Percentiles rank a stretch among this genome's conserved stretches.
phyloP scores from a whole-genome alignment of 129 eudicot species.

The Oenanthe sinensis region DNA sequence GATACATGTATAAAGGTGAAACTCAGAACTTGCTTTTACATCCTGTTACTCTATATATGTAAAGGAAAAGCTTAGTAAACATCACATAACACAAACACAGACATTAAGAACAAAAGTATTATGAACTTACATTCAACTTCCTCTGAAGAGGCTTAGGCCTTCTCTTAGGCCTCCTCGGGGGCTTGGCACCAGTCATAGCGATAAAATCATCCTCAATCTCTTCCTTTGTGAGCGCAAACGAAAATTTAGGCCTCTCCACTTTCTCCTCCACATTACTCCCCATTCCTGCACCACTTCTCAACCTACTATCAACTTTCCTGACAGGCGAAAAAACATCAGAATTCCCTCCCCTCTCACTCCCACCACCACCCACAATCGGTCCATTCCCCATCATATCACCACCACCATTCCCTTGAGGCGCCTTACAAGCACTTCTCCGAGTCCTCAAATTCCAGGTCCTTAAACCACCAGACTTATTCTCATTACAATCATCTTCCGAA shows the following conservation, averaged over 20 bases:
- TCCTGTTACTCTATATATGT: not conserved
- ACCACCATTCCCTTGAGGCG: not conserved
- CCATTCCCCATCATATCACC: not conserved
- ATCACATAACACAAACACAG: not conserved
- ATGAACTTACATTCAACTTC: constrained; percentile 15
- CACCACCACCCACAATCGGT: not conserved
- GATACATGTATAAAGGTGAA: not conserved
- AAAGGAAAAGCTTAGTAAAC: not conserved
- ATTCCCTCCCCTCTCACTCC: not conserved
- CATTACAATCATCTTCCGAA: not conserved
- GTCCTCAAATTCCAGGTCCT: not conserved
- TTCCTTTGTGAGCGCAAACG: constrained; percentile 8
- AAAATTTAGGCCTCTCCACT: constrained; percentile 14
- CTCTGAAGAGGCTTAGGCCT: constrained; percentile 18
- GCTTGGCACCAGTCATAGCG: constrained; percentile 14
- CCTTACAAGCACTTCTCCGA: constrained; percentile 9
- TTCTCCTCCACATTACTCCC: not conserved
- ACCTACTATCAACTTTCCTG: not conserved
- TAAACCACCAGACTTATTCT: not conserved
- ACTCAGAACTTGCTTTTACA: not conserved
- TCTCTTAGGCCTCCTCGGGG: constrained; percentile 17
- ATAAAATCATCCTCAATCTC: constrained; percentile 22
- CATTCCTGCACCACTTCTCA: not conserved
- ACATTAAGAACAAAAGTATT: not conserved
- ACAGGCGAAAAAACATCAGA: not conserved